These are phyloP conservation scores for Garcia nutans DNA, from an alignment of 345 rosid species.

Conservation along the genomic window DNA sequence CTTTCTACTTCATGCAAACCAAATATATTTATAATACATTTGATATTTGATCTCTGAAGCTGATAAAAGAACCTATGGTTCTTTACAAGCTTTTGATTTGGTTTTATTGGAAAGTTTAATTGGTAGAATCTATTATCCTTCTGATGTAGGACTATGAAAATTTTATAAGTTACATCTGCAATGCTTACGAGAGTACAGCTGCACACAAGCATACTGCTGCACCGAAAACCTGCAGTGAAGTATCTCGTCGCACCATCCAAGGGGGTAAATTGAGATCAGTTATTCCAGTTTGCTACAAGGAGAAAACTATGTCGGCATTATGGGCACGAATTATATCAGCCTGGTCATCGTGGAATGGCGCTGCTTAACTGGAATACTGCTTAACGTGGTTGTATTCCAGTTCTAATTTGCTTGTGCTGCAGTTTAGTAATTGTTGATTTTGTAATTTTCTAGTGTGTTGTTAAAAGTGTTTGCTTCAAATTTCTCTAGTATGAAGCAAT, in stretches of 20 bases:
- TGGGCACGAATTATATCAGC: constrained; percentile 22
- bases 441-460: too few relatives aligned
- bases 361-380: too few relatives aligned
- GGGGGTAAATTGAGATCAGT: constrained; percentile 19
- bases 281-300: constrained; percentile 45
- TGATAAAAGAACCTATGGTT: neutral
- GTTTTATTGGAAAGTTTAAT: neutral
- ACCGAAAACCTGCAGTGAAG: constrained; percentile 54
- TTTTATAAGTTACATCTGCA: constrained; percentile 73
- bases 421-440: too few relatives aligned
- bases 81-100: neutral
- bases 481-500: too few relatives aligned
- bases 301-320: constrained; percentile 12
- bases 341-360: constrained; percentile 20
- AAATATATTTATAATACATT: neutral
- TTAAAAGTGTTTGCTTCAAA: too few relatives aligned
- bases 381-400: constrained; percentile 7
- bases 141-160: constrained; percentile 68
- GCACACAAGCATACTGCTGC: neutral
- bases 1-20: neutral
- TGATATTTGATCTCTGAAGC: neutral
- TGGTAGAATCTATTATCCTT: neutral
- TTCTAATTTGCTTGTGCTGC: neutral
- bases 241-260: constrained; percentile 22
- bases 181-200: constrained; percentile 57